Conservation (phyloP, 257 asterid species). For the Solanum ahanhuiri region DNA sequence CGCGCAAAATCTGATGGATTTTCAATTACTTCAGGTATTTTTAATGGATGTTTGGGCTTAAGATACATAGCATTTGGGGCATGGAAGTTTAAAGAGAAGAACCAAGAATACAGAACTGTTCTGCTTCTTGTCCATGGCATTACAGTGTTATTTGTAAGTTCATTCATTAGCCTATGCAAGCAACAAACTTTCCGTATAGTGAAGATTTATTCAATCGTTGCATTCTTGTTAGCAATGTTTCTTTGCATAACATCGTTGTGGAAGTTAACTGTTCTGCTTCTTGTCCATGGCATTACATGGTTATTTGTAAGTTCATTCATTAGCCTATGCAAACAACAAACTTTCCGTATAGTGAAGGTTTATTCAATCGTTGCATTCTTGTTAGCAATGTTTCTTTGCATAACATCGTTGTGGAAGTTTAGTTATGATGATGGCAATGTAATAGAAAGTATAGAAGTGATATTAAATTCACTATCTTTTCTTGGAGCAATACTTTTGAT, state of each 20-base stretch:
- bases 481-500: not conserved
- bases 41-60: not conserved
- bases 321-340: not conserved
- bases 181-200: not conserved
- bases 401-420: not conserved
- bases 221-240: not conserved
- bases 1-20: not conserved
- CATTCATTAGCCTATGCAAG: not conserved
- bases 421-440: not conserved
- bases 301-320: slow-evolving; percentile 1
- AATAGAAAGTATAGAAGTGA: not conserved
- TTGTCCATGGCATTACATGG: slow-evolving; percentile 10
- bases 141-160: slow-evolving; percentile 4
- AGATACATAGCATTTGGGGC: not conserved
- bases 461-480: not conserved
- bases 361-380: slow-evolving; percentile 2
- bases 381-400: not conserved
- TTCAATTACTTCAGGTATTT: not conserved
- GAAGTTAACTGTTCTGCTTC: not conserved
- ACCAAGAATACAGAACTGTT: not conserved
- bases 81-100: not conserved
- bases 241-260: not conserved
- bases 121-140: slow-evolving; percentile 4
- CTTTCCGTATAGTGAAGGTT: not conserved
- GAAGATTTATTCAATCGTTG: not conserved